Conservation (phyloP, 768 basidiomycete genomes). For the Suillus occidentalis region DNA sequence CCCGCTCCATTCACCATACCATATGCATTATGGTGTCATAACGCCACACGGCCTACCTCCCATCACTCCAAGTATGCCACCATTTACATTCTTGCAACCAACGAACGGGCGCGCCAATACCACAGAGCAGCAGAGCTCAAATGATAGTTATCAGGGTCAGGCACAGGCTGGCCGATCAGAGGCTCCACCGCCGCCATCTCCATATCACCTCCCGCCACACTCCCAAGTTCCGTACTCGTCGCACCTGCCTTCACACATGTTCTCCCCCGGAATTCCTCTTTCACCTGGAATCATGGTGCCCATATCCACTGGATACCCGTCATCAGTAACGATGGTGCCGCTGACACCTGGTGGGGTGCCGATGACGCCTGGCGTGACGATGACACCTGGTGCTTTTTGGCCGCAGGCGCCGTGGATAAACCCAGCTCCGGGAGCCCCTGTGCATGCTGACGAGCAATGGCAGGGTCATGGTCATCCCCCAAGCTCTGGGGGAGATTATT, state of each 20-base stretch:
- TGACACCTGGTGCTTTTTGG: slow-evolving; percentile 79
- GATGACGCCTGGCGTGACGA: slow-evolving; percentile 60
- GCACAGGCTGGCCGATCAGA: slow-evolving; percentile 4
- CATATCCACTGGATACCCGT: slow-evolving; percentile 27
- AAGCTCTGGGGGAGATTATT: slow-evolving; percentile 32
- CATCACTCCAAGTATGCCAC: slow-evolving; percentile 97
- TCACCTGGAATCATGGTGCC: slow-evolving; percentile 32
- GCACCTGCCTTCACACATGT: slow-evolving; percentile 25
- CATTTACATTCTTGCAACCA: slow-evolving; percentile 80
- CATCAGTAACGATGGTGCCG: slow-evolving; percentile 18
- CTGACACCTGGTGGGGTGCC: slow-evolving; percentile 19
- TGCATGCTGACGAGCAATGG: slow-evolving; percentile 30
- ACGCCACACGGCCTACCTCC: slow-evolving; percentile 86
- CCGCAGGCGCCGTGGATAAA: slow-evolving; percentile 56
- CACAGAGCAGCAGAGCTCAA: slow-evolving; percentile 3
- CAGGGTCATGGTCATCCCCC: slow-evolving; percentile 9
- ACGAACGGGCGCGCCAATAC: slow-evolving; percentile 2
- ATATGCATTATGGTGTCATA: slow-evolving; percentile 38
- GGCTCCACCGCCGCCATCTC: slow-evolving; percentile 11
- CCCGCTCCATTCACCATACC: slow-evolving; percentile 21
- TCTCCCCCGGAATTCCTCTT: slow-evolving; percentile 32
- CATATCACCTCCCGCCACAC: slow-evolving; percentile 16
- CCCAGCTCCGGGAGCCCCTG: slow-evolving; percentile 63
- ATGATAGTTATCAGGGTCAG: slow-evolving; percentile 9
- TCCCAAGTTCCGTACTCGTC: slow-evolving; percentile 23